phyloP scores from a whole-genome alignment of 805 yeast genomes.

The Scheffersomyces stipitis region DNA sequence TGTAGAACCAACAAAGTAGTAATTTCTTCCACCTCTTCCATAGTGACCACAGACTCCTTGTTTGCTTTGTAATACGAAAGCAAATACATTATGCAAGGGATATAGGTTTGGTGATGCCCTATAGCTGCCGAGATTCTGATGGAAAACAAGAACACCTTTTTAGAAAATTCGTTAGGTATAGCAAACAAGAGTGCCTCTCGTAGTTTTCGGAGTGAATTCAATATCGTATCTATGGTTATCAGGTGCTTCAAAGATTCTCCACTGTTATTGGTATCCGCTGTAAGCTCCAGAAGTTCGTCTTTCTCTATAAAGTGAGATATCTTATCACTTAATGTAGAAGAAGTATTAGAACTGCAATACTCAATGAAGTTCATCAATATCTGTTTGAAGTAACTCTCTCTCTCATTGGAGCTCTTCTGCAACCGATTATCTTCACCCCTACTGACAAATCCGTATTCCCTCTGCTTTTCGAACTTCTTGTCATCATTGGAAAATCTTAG shows the following conservation, averaged over 20 bases:
- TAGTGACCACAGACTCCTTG: conserved; percentile 12
- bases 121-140: conserved; percentile 43
- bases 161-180: conserved; percentile 37
- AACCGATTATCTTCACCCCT: conserved; percentile 57
- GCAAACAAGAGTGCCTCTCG: conserved; percentile 53
- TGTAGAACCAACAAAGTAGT: conserved; percentile 47
- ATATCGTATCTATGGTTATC: conserved; percentile 22
- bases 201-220: conserved; percentile 44
- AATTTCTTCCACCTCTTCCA: conserved; percentile 39
- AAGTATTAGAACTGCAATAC: conserved; percentile 27
- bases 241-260: background rate
- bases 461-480: conserved; percentile 1
- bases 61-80: conserved; percentile 22
- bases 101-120: conserved; percentile 53
- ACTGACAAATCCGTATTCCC: conserved; percentile 55
- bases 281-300: conserved; percentile 4
- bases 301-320: conserved; percentile 8
- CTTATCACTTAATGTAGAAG: conserved; percentile 9
- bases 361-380: conserved; percentile 31
- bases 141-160: conserved; percentile 49
- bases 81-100: conserved; percentile 51
- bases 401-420: conserved; percentile 41
- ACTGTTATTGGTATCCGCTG: background rate
- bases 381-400: conserved; percentile 39
- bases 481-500: background rate